Percentiles rank a stretch among this genome's conserved stretches.
phyloP scores from a whole-genome alignment of 805 yeast genomes.

The Candida yuanshanica region DNA sequence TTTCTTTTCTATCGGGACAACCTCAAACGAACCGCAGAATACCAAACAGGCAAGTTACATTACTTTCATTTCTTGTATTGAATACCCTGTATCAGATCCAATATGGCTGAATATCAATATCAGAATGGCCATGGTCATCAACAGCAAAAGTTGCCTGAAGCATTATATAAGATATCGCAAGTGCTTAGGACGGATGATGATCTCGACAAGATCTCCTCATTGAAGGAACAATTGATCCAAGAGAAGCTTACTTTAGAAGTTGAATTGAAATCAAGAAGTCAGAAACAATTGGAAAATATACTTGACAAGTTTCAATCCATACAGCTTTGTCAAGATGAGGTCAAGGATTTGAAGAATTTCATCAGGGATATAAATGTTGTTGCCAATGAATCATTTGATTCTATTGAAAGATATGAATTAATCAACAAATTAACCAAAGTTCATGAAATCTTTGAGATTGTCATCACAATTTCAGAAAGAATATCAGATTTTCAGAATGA shows the following conservation, averaged over 20 bases:
- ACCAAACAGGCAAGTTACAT: too few relatives aligned
- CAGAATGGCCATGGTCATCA: background rate
- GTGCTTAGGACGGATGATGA: slow-evolving; percentile 40
- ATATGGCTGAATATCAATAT: background rate
- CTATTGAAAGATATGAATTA: slow-evolving; percentile 62
- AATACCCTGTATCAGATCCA: too few relatives aligned
- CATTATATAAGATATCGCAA: slow-evolving; percentile 26
- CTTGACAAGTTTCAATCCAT: slow-evolving; percentile 37
- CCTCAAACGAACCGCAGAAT: too few relatives aligned
- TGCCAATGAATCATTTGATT: slow-evolving; percentile 49
- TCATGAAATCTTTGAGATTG: slow-evolving; percentile 67
- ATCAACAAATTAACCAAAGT: slow-evolving; percentile 62
- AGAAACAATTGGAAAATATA: slow-evolving; percentile 52
- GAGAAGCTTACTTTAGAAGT: slow-evolving; percentile 74
- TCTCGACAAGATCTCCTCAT: slow-evolving; percentile 43
- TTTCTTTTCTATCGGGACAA: too few relatives aligned
- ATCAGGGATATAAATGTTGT: slow-evolving; percentile 40
- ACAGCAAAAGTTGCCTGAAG: slow-evolving; percentile 8
- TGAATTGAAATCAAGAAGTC: slow-evolving; percentile 30
- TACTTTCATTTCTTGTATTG: too few relatives aligned
- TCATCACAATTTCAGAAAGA: slow-evolving; percentile 56
- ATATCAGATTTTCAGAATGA: slow-evolving; percentile 51
- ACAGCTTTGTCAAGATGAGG: slow-evolving; percentile 36
- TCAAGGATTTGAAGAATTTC: slow-evolving; percentile 43
- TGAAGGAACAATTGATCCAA: slow-evolving; percentile 51